Conservation (phyloP, 2,329 filamentous ascomycete species). For the Fusarium albosuccineum region DNA sequence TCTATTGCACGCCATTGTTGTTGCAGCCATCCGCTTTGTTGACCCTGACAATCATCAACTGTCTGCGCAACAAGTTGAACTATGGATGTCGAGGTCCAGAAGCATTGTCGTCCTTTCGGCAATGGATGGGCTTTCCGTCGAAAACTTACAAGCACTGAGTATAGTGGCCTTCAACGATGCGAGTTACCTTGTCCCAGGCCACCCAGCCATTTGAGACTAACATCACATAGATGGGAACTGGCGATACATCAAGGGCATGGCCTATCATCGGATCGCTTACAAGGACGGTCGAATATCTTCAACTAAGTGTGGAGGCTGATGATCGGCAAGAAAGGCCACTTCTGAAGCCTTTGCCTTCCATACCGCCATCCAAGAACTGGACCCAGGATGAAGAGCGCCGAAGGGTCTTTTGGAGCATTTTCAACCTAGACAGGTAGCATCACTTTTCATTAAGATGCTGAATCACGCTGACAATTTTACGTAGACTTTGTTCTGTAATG, state of each 20-base stretch:
- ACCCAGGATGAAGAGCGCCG: conserved; percentile 50
- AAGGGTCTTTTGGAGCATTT: conserved; percentile 52
- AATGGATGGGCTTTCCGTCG: conserved; percentile 41
- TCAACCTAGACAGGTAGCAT: conserved; percentile 48
- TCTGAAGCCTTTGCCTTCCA: conserved; percentile 7
- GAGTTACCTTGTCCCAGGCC: background rate
- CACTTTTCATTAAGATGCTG: fast-evolving
- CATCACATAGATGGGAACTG: conserved; percentile 44
- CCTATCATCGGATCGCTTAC: conserved; percentile 49
- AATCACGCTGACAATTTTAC: background rate
- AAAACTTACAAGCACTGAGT: conserved; percentile 41
- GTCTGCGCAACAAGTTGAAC: conserved; percentile 8
- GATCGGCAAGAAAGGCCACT: conserved; percentile 27
- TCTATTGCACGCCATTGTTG: conserved; percentile 37
- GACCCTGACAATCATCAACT: background rate
- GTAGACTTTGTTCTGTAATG: conserved; percentile 35
- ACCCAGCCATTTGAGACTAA: fast-evolving
- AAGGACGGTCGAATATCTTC: conserved; percentile 48
- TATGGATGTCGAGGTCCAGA: conserved; percentile 29
- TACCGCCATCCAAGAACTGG: conserved; percentile 45
- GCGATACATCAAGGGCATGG: conserved; percentile 45
- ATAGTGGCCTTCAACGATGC: conserved; percentile 42
- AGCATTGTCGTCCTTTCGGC: conserved; percentile 36
- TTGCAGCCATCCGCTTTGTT: conserved; percentile 39
- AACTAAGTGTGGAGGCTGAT: conserved; percentile 46